Evolutionary conservation across 108 stramenopile species (phyloP).

Genomic region (Cyclotella atomus): DNA sequence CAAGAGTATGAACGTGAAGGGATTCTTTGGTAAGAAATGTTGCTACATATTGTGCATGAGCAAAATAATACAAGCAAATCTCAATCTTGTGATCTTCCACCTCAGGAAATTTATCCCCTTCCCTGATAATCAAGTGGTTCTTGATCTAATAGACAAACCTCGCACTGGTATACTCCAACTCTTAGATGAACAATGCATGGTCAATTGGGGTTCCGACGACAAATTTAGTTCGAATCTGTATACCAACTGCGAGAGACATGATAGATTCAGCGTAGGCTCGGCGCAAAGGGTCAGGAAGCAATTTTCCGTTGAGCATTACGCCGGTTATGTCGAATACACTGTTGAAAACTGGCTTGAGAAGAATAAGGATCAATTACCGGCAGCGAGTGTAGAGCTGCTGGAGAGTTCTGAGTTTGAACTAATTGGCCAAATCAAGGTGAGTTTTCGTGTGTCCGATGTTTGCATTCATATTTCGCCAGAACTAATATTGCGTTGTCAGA

Average conservation of each 20-base stretch:
- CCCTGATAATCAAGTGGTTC: slow-evolving; percentile 92
- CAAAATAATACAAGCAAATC: too few relatives aligned
- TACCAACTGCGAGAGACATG: slow-evolving; percentile 58
- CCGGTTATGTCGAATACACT: slow-evolving; percentile 87
- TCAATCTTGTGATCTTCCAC: too few relatives aligned
- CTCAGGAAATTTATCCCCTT: slow-evolving; percentile 84
- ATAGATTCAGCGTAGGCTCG: slow-evolving; percentile 57
- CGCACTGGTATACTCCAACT: slow-evolving; percentile 79
- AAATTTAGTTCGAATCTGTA: slow-evolving; percentile 68
- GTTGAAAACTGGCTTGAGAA: slow-evolving; percentile 89
- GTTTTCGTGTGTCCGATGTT: background rate
- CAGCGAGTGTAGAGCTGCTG: slow-evolving; percentile 87
- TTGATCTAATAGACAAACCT: slow-evolving; percentile 89
- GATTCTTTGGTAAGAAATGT: slow-evolving; percentile 65
- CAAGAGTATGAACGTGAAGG: slow-evolving; percentile 86
- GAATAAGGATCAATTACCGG: slow-evolving; percentile 92
- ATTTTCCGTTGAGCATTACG: slow-evolving; percentile 92
- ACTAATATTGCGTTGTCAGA: slow-evolving; percentile 9
- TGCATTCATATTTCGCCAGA: too few relatives aligned
- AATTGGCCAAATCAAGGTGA: slow-evolving; percentile 49
- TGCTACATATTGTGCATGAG: too few relatives aligned
- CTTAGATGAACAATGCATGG: slow-evolving; percentile 83
- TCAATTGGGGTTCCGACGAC: slow-evolving; percentile 65
- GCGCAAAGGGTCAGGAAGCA: slow-evolving; percentile 63
- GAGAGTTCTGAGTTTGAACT: slow-evolving; percentile 54